Evolutionary conservation across 352 stramenopile species (phyloP).

Genomic region (Nannochloropsis limnetica): DNA sequence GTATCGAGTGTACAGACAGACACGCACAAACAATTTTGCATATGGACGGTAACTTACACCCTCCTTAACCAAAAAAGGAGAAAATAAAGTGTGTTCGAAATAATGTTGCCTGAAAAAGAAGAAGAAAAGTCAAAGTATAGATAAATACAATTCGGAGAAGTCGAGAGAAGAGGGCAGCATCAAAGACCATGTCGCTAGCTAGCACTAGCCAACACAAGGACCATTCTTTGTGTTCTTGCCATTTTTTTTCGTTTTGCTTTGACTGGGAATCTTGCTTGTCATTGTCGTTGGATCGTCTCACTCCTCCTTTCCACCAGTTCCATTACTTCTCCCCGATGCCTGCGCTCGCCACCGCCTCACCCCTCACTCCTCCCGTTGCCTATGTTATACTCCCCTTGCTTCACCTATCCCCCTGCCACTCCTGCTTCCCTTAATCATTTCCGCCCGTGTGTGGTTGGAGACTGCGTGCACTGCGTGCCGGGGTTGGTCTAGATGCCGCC

Average conservation of each 20-base stretch:
- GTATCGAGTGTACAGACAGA: not conserved
- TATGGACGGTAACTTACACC: not conserved
- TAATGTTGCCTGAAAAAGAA: not conserved
- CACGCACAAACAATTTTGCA: not conserved
- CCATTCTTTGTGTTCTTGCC: not conserved
- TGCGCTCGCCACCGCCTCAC: not conserved
- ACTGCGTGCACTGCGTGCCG: not conserved
- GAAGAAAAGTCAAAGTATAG: not conserved
- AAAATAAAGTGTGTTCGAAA: not conserved
- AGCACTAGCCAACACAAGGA: not conserved
- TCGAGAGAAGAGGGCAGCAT: not conserved
- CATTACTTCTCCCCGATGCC: not conserved
- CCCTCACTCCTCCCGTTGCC: not conserved
- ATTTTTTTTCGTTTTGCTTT: not conserved
- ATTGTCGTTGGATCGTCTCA: not conserved
- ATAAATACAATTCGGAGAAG: not conserved
- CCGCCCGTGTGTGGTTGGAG: not conserved
- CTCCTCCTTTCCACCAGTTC: not conserved
- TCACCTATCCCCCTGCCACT: not conserved
- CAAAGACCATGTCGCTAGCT: not conserved
- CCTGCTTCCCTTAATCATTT: not conserved
- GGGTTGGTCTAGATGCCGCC: slow-evolving; percentile 54
- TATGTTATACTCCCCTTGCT: not conserved
- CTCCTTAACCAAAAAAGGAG: not conserved
- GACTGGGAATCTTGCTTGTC: not conserved